Evolutionary conservation across 495 filamentous ascomycete species (phyloP).

Genomic region (Lentithecium fluviatile): DNA sequence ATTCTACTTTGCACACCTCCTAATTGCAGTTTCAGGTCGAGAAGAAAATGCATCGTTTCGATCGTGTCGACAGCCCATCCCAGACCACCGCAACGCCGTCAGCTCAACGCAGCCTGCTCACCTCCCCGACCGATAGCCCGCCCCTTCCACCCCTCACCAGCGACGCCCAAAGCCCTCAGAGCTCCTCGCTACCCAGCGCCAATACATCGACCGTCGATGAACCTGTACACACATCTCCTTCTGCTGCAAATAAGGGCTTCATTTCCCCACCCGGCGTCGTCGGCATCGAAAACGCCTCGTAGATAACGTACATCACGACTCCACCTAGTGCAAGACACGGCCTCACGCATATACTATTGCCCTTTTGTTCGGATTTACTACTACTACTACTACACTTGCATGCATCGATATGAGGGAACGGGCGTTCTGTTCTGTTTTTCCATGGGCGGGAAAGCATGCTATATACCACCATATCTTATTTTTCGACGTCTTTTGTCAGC

Average conservation of each 20-base stretch:
- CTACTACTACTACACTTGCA: conserved; percentile 3
- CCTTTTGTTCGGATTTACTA: conserved; percentile 8
- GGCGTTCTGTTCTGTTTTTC: neutral
- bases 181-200: conserved; percentile 59
- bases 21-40: conserved; percentile 36
- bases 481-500: too few species aligned
- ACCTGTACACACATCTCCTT: conserved; percentile 32
- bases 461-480: conserved; percentile 27
- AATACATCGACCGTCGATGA: conserved; percentile 55
- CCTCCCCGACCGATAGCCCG: conserved; percentile 41
- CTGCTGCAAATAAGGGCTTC: conserved; percentile 25
- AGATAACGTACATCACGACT: conserved; percentile 7
- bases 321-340: conserved; percentile 2
- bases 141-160: conserved; percentile 61
- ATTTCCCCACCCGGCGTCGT: conserved; percentile 13
- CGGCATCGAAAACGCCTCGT: conserved; percentile 27
- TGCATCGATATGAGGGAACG: conserved; percentile 17
- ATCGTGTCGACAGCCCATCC: conserved; percentile 17
- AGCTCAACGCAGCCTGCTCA: conserved; percentile 17
- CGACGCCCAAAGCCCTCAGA: conserved; percentile 65
- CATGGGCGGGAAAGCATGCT: conserved; percentile 18
- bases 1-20: neutral
- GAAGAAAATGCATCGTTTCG: conserved; percentile 44
- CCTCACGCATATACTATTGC: conserved; percentile 16
- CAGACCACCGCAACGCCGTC: neutral